phyloP scores from a whole-genome alignment of 352 stramenopile genomes.

The Phytophthora pini region DNA sequence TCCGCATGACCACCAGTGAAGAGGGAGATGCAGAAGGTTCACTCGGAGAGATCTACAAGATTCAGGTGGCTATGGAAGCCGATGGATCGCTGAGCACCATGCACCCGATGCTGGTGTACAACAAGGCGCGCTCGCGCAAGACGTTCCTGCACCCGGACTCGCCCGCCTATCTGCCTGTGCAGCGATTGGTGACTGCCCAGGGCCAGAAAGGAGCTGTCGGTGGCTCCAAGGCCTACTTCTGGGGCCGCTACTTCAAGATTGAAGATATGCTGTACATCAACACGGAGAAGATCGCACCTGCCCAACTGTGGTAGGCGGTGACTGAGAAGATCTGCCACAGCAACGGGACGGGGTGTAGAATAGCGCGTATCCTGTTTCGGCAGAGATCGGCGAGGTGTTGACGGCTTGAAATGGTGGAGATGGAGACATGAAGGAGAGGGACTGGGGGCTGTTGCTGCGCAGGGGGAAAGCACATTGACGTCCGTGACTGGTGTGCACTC shows the following conservation, averaged over 20 bases:
- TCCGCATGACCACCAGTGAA: constrained; percentile 82
- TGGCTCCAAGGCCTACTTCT: constrained; percentile 88
- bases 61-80: constrained; percentile 80
- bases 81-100: constrained; percentile 70
- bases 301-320: constrained; percentile 74
- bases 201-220: constrained; percentile 71
- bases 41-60: constrained; percentile 91
- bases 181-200: constrained; percentile 60
- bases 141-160: constrained; percentile 88
- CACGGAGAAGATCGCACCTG: constrained; percentile 80
- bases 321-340: constrained; percentile 6
- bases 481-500: constrained; percentile 26
- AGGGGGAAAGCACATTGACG: constrained; percentile 17
- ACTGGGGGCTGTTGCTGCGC: neutral
- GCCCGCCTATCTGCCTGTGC: constrained; percentile 74
- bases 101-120: constrained; percentile 90
- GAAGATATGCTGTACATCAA: constrained; percentile 90
- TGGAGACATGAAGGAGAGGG: constrained; percentile 6
- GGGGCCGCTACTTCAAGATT: constrained; percentile 84
- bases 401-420: constrained; percentile 18
- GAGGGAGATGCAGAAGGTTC: constrained; percentile 72
- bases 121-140: constrained; percentile 87
- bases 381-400: constrained; percentile 23
- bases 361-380: constrained; percentile 20
- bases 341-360: constrained; percentile 25